Evolutionary conservation across 179 eudicot genomes (phyloP), one percentile per base, ranked within the genome.

Genomic region (Beta lomatogona): DNA sequence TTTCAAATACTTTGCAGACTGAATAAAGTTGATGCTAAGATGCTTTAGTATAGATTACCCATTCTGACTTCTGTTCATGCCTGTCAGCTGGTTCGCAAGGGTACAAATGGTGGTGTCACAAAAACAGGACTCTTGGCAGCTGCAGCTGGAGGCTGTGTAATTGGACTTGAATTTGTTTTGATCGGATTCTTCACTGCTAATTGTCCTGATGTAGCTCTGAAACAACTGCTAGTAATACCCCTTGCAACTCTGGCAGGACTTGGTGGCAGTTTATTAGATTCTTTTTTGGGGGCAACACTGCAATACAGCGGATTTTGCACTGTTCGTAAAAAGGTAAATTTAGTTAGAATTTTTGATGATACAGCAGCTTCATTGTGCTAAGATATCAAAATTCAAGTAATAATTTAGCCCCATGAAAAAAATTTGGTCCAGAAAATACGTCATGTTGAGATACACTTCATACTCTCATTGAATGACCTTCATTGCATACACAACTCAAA

Each of bases 81-180:
- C 81, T 58, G 73, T 82, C 92, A 95, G 99, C 90, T 88, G 48
- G 98, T 94, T 87, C 91, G 91, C 41, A 94, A 86, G 89, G 99
- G 99, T 68, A 95, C 99, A 86, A 95, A 95, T 86, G 99, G 99
- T 73, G 99, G 94, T 28, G 94, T 95, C 31, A 95, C 98, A 52
- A 91, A 60, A 82, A 87, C 90, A 11, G 99, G 99, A 61, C 94
- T 95, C 79, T 60, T 92, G 69, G 99, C 99, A 36, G 99, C 98
- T 52, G 86, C 96, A 65, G 98, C 91, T 71, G 99, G 91, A 55
- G 99, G 99, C 77, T 19, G 78, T 74, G 83, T 92, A 57, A 83
- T 94, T 83, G 99, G 99, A 71, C 67, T 95, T 48, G 82, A 93
- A 73, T 94, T 91, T 82, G 91, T 85, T 64, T n/a, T 90, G 45